phyloP scores from a whole-genome alignment of 352 stramenopile genomes.

The Globisporangium megalacanthum region DNA sequence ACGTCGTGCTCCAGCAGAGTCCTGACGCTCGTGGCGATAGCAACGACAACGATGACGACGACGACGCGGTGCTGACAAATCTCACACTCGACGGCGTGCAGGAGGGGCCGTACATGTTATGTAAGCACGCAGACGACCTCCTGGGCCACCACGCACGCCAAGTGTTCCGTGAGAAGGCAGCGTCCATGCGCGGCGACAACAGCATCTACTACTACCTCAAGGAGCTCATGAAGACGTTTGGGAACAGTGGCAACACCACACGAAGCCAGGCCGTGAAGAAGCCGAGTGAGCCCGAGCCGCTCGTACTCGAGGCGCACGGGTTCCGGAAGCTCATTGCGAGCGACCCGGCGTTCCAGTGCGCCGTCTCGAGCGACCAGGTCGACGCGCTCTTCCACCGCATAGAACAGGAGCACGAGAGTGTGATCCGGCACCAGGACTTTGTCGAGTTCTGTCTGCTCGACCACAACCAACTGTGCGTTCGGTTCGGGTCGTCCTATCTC shows the following conservation, averaged over 20 bases:
- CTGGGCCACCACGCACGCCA: slow-evolving; percentile 73
- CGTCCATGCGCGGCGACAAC: slow-evolving; percentile 76
- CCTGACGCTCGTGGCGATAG: neutral
- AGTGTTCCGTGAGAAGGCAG: slow-evolving; percentile 79
- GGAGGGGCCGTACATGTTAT: slow-evolving; percentile 77
- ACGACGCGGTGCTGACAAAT: slow-evolving; percentile 47
- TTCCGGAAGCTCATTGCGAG: slow-evolving; percentile 77
- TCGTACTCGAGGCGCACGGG: slow-evolving; percentile 60
- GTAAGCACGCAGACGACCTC: slow-evolving; percentile 79
- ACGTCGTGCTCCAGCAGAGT: slow-evolving; percentile 2
- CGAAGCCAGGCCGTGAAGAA: slow-evolving; percentile 31
- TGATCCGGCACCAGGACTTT: slow-evolving; percentile 65
- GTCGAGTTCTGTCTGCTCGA: slow-evolving; percentile 80
- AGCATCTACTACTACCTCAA: slow-evolving; percentile 85
- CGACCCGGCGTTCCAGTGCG: slow-evolving; percentile 66
- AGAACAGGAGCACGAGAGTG: slow-evolving; percentile 40
- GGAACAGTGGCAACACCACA: slow-evolving; percentile 5
- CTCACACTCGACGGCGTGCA: slow-evolving; percentile 76
- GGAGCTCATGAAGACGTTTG: slow-evolving; percentile 72
- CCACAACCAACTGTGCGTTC: slow-evolving; percentile 65
- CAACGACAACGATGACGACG: slow-evolving; percentile 20
- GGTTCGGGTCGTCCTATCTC: neutral
- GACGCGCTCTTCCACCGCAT: slow-evolving; percentile 76
- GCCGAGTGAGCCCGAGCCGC: slow-evolving; percentile 28
- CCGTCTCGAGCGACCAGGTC: slow-evolving; percentile 63